Evolutionary conservation across 2,329 filamentous ascomycete species (phyloP).

Genomic region (Fusarium xylarioides): DNA sequence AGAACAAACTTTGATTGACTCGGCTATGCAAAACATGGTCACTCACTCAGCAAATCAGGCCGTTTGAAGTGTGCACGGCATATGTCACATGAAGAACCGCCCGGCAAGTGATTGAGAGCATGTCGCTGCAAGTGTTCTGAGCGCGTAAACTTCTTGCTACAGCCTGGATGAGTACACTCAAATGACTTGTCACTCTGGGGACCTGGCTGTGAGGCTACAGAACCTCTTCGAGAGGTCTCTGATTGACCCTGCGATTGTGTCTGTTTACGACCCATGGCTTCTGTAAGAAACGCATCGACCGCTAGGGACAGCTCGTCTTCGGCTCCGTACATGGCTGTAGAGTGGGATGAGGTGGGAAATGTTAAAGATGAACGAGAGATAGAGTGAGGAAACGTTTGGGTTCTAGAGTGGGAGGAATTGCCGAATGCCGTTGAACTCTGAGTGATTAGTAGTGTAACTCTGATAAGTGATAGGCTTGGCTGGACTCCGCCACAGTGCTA

Average conservation of each 20-base stretch:
- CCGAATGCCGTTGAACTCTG: neutral
- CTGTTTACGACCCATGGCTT: slow-evolving; percentile 5
- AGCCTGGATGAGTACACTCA: slow-evolving; percentile 56
- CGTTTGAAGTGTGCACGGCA: slow-evolving; percentile 70
- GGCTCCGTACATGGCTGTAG: slow-evolving; percentile 8
- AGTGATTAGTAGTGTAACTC: neutral
- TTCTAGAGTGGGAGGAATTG: slow-evolving; percentile 10
- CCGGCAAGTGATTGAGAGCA: slow-evolving; percentile 63
- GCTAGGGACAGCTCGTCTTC: slow-evolving; percentile 8
- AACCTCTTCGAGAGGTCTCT: neutral
- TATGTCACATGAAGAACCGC: slow-evolving; percentile 64
- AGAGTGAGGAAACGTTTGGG: neutral
- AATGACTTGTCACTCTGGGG: slow-evolving; percentile 28
- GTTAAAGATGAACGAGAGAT: slow-evolving; percentile 3
- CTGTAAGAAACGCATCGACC: slow-evolving; percentile 9
- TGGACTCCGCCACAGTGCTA: neutral
- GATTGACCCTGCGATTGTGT: neutral
- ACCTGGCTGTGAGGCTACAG: neutral
- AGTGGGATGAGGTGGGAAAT: slow-evolving; percentile 16
- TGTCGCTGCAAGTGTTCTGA: slow-evolving; percentile 68
- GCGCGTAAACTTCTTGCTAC: slow-evolving; percentile 63
- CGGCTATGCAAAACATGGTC: neutral
- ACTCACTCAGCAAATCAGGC: slow-evolving; percentile 57
- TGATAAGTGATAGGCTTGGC: neutral
- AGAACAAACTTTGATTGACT: neutral